Evolutionary conservation across 352 stramenopile genomes (phyloP).

Genomic region (Pythium pyrilobum): DNA sequence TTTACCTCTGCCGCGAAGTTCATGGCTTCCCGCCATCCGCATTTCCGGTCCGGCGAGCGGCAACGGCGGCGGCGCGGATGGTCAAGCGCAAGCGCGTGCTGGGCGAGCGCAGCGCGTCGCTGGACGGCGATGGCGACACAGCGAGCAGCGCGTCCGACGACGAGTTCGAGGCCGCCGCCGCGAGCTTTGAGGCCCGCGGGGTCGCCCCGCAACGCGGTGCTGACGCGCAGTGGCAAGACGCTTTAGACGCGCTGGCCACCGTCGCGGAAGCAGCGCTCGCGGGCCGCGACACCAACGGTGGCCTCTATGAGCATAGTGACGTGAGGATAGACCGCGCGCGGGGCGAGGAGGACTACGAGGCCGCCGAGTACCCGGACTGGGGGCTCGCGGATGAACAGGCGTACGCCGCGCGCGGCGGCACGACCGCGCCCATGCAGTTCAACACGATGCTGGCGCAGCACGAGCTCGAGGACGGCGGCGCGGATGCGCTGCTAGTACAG

Average conservation of each 20-base stretch:
- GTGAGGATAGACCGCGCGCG: neutral
- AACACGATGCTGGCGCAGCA: neutral
- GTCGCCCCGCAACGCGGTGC: no score
- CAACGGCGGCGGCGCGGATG: neutral
- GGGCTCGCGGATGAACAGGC: conserved; percentile 5
- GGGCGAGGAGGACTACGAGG: neutral
- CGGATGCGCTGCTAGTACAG: neutral
- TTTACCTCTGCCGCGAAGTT: neutral
- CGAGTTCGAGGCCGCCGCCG: neutral
- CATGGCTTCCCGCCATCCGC: neutral
- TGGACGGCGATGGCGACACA: no score
- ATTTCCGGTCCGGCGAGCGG: neutral
- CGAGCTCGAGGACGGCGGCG: neutral
- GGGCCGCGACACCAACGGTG: no score
- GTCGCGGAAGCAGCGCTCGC: neutral
- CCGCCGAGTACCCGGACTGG: conserved; percentile 11
- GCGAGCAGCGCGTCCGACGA: neutral
- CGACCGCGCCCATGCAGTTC: conserved; percentile 7
- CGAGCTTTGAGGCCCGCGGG: no score
- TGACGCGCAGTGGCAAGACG: conserved; percentile 1
- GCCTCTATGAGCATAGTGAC: no score
- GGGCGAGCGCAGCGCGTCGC: neutral
- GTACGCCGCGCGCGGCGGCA: neutral
- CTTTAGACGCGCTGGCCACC: neutral
- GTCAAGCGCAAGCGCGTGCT: conserved; percentile 17